Conservation (phyloP, 2,329 filamentous ascomycete species). For the Aaosphaeria arxii region DNA sequence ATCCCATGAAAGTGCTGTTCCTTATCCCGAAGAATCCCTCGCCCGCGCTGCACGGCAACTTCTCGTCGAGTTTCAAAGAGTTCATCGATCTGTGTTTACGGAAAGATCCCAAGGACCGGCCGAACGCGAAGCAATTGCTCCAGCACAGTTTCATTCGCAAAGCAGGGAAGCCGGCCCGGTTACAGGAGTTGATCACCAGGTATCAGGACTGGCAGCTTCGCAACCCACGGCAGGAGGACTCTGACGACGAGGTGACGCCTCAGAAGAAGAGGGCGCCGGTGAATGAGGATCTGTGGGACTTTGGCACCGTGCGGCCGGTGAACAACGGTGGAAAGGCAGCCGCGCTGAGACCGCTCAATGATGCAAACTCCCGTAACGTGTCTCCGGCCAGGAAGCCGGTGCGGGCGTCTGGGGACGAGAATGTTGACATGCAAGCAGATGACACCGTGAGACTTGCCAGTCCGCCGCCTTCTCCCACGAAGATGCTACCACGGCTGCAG, state of each 20-base stretch:
- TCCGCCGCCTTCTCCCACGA: conserved; percentile 43
- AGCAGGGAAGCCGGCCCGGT: conserved; percentile 93
- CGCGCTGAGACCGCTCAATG: conserved; percentile 70
- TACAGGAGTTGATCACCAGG: conserved; percentile 92
- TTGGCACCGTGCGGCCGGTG: conserved; percentile 88
- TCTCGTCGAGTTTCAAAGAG: conserved; percentile 49
- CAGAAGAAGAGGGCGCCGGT: conserved; percentile 46
- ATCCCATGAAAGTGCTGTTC: conserved; percentile 97
- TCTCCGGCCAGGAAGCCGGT: conserved; percentile 35
- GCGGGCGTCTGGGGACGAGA: conserved; percentile 31
- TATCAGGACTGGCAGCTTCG: conserved; percentile 83
- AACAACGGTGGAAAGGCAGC: conserved; percentile 52
- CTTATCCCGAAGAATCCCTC: conserved; percentile 93
- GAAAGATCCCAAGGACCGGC: conserved; percentile 84
- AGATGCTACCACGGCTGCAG: conserved; percentile 29
- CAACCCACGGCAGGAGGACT: conserved; percentile 62
- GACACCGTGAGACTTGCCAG: conserved; percentile 31
- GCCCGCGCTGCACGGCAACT: conserved; percentile 61
- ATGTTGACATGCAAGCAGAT: conserved; percentile 15
- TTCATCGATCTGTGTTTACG: conserved; percentile 68
- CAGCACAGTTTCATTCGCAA: conserved; percentile 86
- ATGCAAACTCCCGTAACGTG: conserved; percentile 67
- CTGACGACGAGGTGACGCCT: conserved; percentile 37
- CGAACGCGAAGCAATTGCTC: conserved; percentile 80
- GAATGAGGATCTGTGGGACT: conserved; percentile 94